Conservation (phyloP, 2,329 filamentous ascomycete species). For the Neonectria coccinea region DNA sequence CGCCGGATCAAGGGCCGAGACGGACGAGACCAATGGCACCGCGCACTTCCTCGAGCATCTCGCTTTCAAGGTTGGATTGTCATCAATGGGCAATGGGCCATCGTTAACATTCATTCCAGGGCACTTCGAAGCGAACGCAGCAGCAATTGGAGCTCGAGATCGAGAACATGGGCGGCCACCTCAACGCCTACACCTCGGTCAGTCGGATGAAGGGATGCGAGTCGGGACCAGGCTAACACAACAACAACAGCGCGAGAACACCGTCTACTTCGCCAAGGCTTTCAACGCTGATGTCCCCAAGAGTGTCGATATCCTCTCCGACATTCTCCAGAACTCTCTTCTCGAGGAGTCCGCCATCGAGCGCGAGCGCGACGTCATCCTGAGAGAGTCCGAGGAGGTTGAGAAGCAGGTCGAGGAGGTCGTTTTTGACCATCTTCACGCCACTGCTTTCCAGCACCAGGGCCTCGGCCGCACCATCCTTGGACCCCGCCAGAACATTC, state of each 20-base stretch:
- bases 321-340: slow-evolving; percentile 99
- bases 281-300: slow-evolving; percentile 98
- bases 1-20: slow-evolving; percentile 97
- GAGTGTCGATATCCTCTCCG: slow-evolving; percentile 97
- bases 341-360: slow-evolving; percentile 93
- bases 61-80: slow-evolving; percentile 88
- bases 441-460: slow-evolving; percentile 97
- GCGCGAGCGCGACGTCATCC: slow-evolving; percentile 97
- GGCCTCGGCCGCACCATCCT: slow-evolving; percentile 97
- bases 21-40: slow-evolving; percentile 97
- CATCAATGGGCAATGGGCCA: slow-evolving; percentile 37
- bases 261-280: slow-evolving; percentile 99
- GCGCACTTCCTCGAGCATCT: slow-evolving; percentile 99
- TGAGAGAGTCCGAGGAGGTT: slow-evolving; percentile 98
- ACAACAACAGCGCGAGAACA: slow-evolving; percentile 86
- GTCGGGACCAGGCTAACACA: slow-evolving; percentile 42
- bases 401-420: slow-evolving; percentile 99
- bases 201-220: slow-evolving; percentile 54
- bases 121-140: slow-evolving; percentile 93
- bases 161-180: slow-evolving; percentile 99
- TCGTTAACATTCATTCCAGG: slow-evolving; percentile 63
- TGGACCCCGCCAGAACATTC: slow-evolving; percentile 97
- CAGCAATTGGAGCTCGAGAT: slow-evolving; percentile 99
- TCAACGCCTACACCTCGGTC: slow-evolving; percentile 99
- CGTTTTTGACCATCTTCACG: slow-evolving; percentile 98